Evolutionary conservation across 2,329 filamentous ascomycete genomes (phyloP), one percentile per base, ranked within the genome.

Genomic region (Hymenoscyphus scutula): DNA sequence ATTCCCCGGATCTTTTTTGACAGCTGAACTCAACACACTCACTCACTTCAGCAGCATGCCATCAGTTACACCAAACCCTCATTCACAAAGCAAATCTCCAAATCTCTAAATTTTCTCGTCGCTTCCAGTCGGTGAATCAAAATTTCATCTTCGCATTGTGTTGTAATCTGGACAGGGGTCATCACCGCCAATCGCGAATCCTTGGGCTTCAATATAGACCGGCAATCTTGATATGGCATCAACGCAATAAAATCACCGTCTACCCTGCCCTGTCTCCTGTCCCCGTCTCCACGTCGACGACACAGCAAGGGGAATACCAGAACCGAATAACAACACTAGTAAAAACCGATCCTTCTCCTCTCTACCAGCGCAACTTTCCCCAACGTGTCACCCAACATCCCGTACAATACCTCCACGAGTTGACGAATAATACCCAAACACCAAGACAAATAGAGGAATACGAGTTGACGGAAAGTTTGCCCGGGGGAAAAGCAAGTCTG

Each of bases 261-360:
- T 48, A 48, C 2, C 41, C n/a, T 48, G 5, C 19, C 41, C 41
- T 62, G 63, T 63, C 63, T 65, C 62, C 65, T 60, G 67, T 53
- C 29, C 32, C 53, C 60, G 64, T 65, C 63, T 62, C 65, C 65
- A 68, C 67, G 65, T 71, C 68, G 68, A 71, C 69, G 19, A 48
- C 41, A 6, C 41, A 48, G 23, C 41, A 23, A 48, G 41, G 41
- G n/a, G 6, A 23, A n/a, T 10, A 48, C 41, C 41, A 23, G 19
- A 48, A 48, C 19, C 41, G n/a, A 48, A 48, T 48, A 48, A 48
- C 41, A 48, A 48, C 41, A 48, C 19, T 19, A n/a, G n/a, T 10
- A 23, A 48, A 48, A 23, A 19, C 41, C 8, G 10, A 23, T n/a
- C 56, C 56, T 15, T 61, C 38, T 56, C 59, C 37, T 4, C 58